phyloP scores from a whole-genome alignment of 2,329 filamentous ascomycete species.

The Ophiocordyceps camponoti-rufipedis region DNA sequence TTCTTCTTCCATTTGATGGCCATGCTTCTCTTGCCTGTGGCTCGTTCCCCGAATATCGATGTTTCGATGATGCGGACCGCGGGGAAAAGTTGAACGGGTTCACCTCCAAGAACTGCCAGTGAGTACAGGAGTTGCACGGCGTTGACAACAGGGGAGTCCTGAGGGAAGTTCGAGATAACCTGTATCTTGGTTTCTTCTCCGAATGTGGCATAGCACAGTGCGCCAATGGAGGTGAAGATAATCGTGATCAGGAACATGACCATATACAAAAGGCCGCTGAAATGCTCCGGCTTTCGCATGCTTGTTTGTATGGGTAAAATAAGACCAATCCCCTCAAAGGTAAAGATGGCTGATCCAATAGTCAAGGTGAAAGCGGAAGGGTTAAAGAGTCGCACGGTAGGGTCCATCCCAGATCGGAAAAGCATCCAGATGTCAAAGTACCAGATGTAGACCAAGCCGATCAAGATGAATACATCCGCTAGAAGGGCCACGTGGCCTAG shows the following conservation, averaged over 20 bases:
- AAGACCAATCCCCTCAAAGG: conserved; percentile 61
- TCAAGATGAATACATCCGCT: conserved; percentile 53
- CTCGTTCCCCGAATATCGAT: conserved; percentile 45
- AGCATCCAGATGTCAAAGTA: conserved; percentile 46
- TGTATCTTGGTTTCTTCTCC: conserved; percentile 51
- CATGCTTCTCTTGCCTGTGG: conserved; percentile 42
- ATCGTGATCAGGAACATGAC: conserved; percentile 60
- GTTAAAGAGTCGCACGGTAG: conserved; percentile 51
- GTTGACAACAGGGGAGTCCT: conserved; percentile 53
- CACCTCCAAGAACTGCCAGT: conserved; percentile 53
- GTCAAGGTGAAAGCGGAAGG: conserved; percentile 50
- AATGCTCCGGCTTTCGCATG: conserved; percentile 53
- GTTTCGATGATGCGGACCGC: conserved; percentile 55
- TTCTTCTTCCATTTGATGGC: conserved; percentile 66
- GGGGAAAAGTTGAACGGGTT: conserved; percentile 59
- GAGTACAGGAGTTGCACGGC: conserved; percentile 60
- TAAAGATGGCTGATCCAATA: conserved; percentile 58
- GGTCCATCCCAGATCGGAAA: conserved; percentile 33
- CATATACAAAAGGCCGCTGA: conserved; percentile 43
- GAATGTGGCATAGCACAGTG: conserved; percentile 58
- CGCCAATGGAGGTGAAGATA: conserved; percentile 54
- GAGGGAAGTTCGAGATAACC: conserved; percentile 60
- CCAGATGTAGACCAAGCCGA: conserved; percentile 58
- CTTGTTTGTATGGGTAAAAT: conserved; percentile 61
- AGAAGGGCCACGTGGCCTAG: conserved; percentile 50